These are phyloP conservation scores for Plasmodium reichenowi DNA, from an alignment of 169 alveolate genomes.

Conservation along the genomic window DNA sequence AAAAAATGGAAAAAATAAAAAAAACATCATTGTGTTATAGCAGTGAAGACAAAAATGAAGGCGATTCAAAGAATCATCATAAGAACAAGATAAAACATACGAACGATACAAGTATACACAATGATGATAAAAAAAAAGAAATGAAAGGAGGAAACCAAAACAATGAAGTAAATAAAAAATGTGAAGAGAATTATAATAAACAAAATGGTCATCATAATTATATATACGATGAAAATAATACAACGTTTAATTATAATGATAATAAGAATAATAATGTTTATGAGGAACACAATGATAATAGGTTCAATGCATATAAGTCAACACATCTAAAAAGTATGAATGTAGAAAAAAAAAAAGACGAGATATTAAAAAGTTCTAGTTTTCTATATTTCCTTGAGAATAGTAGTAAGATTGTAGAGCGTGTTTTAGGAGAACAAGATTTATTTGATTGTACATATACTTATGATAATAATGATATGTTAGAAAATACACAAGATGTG, in stretches of 20 bases:
- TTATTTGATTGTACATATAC: constrained; percentile 45
- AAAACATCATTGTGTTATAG: neutral
- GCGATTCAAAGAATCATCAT: neutral
- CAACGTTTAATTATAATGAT: neutral
- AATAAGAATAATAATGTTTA: too few species aligned
- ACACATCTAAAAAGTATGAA: neutral
- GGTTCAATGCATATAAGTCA: neutral
- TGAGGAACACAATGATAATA: neutral
- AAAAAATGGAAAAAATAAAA: neutral
- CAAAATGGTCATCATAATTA: neutral
- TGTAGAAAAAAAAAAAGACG: neutral
- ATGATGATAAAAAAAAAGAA: neutral
- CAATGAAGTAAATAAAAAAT: neutral
- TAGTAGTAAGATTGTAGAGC: constrained; percentile 46
- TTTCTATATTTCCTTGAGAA: constrained; percentile 34
- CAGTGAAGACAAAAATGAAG: neutral
- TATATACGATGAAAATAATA: too few species aligned
- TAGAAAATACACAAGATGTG: constrained; percentile 8
- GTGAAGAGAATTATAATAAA: too few species aligned
- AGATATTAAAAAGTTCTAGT: constrained; percentile 12
- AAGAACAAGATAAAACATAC: too few species aligned
- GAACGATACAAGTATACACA: neutral
- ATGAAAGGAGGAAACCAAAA: neutral
- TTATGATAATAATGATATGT: constrained; percentile 29
- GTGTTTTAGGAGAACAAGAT: constrained; percentile 72